Evolutionary conservation across 306 rosid genomes (phyloP).

Genomic region (Notholithocarpus densiflorus): DNA sequence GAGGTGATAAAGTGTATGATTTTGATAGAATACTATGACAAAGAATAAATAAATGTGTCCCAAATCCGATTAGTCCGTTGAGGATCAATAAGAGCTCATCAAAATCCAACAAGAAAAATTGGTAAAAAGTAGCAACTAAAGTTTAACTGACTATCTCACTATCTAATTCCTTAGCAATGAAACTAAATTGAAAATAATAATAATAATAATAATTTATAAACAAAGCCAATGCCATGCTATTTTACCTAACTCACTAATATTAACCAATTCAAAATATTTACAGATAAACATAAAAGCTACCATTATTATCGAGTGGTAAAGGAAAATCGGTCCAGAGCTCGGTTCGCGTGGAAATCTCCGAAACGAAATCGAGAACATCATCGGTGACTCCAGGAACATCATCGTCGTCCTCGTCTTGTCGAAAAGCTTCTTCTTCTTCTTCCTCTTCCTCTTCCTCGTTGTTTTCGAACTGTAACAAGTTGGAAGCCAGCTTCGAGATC

Average conservation of each 20-base stretch:
- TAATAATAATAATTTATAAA: too few relatives aligned
- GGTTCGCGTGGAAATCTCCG: slow-evolving; percentile 53
- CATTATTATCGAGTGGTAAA: slow-evolving; percentile 50
- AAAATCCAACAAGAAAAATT: too few relatives aligned
- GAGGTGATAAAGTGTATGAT: too few relatives aligned
- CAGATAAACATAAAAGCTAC: slow-evolving; percentile 28
- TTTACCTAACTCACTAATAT: too few relatives aligned
- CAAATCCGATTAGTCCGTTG: too few relatives aligned
- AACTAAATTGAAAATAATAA: too few relatives aligned
- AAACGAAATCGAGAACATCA: slow-evolving; percentile 67
- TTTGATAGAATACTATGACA: too few relatives aligned
- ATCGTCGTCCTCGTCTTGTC: slow-evolving; percentile 16
- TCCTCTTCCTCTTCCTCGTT: slow-evolving; percentile 13
- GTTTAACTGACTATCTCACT: neutral
- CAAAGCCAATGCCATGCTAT: too few relatives aligned
- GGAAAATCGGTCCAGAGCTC: slow-evolving; percentile 92
- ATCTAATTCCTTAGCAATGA: neutral
- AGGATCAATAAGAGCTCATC: too few relatives aligned
- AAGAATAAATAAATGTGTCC: too few relatives aligned
- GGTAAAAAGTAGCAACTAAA: neutral
- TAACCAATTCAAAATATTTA: neutral
- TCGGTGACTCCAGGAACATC: slow-evolving; percentile 65
- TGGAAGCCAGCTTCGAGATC: slow-evolving; percentile 76
- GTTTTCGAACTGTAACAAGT: slow-evolving; percentile 42
- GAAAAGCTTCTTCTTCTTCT: neutral